Percentiles rank a stretch among this genome's conserved stretches.
Evolutionary conservation across 495 filamentous ascomycete genomes (phyloP).

Genomic region (Xylaria scruposa): DNA sequence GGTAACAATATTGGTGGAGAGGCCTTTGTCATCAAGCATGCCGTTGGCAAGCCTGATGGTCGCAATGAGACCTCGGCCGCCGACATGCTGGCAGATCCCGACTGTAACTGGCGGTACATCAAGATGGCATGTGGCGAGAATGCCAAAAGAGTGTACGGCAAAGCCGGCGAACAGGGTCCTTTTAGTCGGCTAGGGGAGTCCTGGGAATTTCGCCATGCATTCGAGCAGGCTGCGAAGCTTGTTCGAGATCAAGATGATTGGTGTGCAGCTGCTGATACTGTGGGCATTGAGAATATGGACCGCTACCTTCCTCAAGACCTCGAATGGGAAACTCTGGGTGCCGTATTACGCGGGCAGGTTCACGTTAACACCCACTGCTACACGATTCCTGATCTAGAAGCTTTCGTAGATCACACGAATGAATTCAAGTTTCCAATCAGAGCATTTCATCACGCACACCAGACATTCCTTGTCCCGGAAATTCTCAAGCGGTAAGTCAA

Average conservation of each 20-base stretch:
- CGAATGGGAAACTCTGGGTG: constrained; percentile 63
- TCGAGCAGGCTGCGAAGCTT: constrained; percentile 61
- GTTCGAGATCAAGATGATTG: constrained; percentile 63
- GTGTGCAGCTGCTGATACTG: constrained; percentile 58
- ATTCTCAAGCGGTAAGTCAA: constrained; percentile 51
- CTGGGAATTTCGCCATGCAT: constrained; percentile 67
- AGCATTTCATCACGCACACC: constrained; percentile 70
- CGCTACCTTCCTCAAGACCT: constrained; percentile 60
- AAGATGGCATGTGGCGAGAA: constrained; percentile 80
- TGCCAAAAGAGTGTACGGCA: constrained; percentile 60
- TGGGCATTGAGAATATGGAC: constrained; percentile 46
- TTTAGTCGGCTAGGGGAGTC: constrained; percentile 63
- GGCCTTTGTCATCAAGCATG: constrained; percentile 68
- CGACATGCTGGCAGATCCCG: constrained; percentile 56
- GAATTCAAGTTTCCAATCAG: constrained; percentile 68
- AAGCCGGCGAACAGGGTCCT: constrained; percentile 46
- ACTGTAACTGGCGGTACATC: constrained; percentile 63
- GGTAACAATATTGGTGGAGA: constrained; percentile 74
- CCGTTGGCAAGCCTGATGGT: constrained; percentile 53
- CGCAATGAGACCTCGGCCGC: constrained; percentile 59
- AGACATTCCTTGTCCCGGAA: constrained; percentile 67
- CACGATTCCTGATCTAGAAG: constrained; percentile 68
- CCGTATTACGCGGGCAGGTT: constrained; percentile 65
- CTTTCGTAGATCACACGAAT: constrained; percentile 66
- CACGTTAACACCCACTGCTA: constrained; percentile 72